Conservation (phyloP, 2,329 filamentous ascomycete species). For the Colletotrichum spinosum region DNA sequence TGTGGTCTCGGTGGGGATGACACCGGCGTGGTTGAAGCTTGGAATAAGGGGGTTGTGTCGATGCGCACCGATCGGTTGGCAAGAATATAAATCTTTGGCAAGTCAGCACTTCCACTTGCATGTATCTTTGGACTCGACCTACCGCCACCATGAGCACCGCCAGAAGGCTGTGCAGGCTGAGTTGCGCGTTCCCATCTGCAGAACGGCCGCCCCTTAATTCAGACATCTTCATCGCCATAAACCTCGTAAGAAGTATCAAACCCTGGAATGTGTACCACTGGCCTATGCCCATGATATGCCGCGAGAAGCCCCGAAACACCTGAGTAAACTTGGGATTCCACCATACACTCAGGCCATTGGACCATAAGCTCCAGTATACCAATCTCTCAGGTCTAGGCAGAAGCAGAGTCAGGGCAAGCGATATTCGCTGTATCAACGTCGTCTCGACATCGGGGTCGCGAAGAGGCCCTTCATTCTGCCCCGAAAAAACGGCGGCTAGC, state of each 20-base stretch:
- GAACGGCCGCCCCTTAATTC: slow-evolving; percentile 53
- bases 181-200: slow-evolving; percentile 53
- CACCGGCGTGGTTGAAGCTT: slow-evolving; percentile 41
- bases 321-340: slow-evolving; percentile 78
- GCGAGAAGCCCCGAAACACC: slow-evolving; percentile 68
- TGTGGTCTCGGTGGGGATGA: slow-evolving; percentile 39
- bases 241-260: slow-evolving; percentile 67
- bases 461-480: slow-evolving; percentile 22
- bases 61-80: slow-evolving; percentile 61
- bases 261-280: slow-evolving; percentile 76
- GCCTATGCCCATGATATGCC: slow-evolving; percentile 69
- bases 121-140: slow-evolving; percentile 45
- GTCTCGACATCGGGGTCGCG: slow-evolving; percentile 34
- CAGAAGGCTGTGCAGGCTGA: slow-evolving; percentile 67
- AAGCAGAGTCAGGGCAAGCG: slow-evolving; percentile 42
- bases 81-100: slow-evolving; percentile 55
- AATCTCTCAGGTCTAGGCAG: slow-evolving; percentile 53
- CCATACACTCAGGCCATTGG: slow-evolving; percentile 66
- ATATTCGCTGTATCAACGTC: slow-evolving; percentile 12
- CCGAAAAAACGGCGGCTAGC: slow-evolving; percentile 37
- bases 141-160: slow-evolving; percentile 65
- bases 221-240: slow-evolving; percentile 58
- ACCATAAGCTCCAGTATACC: slow-evolving; percentile 59
- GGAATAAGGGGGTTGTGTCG: slow-evolving; percentile 69
- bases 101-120: slow-evolving; percentile 38